Evolutionary conservation across 1,284 basidiomycete genomes (phyloP).

Genomic region (Inonotus hispidus): DNA sequence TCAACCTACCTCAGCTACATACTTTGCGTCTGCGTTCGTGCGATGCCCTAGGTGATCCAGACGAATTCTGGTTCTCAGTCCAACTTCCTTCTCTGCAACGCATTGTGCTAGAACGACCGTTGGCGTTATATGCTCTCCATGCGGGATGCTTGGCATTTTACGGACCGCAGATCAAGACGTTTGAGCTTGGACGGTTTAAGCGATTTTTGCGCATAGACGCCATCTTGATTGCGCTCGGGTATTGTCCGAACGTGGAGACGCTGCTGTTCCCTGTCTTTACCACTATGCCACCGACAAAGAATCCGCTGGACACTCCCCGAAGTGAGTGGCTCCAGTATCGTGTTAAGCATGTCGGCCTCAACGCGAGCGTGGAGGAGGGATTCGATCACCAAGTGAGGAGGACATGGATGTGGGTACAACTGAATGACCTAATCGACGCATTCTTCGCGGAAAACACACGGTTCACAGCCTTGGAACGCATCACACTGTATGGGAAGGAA

Average conservation of each 20-base stretch:
- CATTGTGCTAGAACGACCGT: not conserved
- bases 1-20: constrained; percentile 2
- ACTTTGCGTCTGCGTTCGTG: not conserved
- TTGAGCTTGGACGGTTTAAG: not conserved
- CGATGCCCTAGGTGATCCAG: constrained; percentile 6
- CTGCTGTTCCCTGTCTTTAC: not conserved
- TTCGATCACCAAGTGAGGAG: not conserved
- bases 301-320: not conserved
- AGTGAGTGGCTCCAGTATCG: not conserved
- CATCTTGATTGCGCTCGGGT: not conserved
- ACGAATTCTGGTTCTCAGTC: not conserved
- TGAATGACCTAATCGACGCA: not conserved
- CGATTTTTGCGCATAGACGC: not conserved
- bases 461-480: not conserved
- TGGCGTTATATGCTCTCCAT: not conserved
- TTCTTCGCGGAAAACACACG: not conserved
- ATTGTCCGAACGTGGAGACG: not conserved
- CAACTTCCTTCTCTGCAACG: constrained; percentile 7
- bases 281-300: constrained; percentile 1
- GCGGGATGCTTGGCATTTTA: not conserved
- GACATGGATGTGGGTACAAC: not conserved
- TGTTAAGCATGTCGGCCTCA: not conserved
- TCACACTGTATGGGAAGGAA: constrained; percentile 2
- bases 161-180: not conserved
- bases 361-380: not conserved